Percentiles rank a stretch among this genome's conserved stretches.
phyloP scores from a whole-genome alignment of 352 stramenopile species.

The Globisporangium parvum region DNA sequence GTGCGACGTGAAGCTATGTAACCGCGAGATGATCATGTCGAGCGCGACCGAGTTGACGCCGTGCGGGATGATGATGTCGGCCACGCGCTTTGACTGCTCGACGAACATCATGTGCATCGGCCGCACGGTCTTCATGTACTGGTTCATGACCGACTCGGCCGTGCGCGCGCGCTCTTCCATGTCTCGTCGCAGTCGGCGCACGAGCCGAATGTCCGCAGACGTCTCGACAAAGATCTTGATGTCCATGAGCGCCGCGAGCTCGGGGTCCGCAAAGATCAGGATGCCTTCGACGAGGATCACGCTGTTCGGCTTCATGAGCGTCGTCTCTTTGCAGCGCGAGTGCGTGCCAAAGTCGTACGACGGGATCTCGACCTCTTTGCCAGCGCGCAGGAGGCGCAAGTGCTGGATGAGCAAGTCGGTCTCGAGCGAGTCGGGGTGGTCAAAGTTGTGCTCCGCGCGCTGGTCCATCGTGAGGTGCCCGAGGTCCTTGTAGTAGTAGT shows the following conservation, averaged over 20 bases:
- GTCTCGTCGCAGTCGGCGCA: slow-evolving; percentile 91
- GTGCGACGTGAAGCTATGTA: slow-evolving; percentile 70
- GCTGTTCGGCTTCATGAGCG: slow-evolving; percentile 79
- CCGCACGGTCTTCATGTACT: slow-evolving; percentile 97
- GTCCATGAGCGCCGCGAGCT: slow-evolving; percentile 91
- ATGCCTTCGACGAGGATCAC: slow-evolving; percentile 97
- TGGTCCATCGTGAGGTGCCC: slow-evolving; percentile 84
- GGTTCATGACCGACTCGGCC: slow-evolving; percentile 92
- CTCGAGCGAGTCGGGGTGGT: slow-evolving; percentile 96
- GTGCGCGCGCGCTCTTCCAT: slow-evolving; percentile 92
- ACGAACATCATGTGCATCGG: slow-evolving; percentile 99
- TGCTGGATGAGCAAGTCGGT: slow-evolving; percentile 93
- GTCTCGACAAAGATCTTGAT: slow-evolving; percentile 98
- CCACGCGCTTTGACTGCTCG: slow-evolving; percentile 93
- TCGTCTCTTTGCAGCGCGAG: slow-evolving; percentile 72
- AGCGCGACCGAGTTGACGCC: slow-evolving; percentile 91
- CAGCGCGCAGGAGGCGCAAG: slow-evolving; percentile 78
- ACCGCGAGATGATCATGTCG: slow-evolving; percentile 90
- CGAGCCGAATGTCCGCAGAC: slow-evolving; percentile 91
- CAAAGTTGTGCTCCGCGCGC: slow-evolving; percentile 93
- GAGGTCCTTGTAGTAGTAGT: slow-evolving; percentile 97
- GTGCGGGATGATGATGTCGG: slow-evolving; percentile 94
- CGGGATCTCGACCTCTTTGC: slow-evolving; percentile 88
- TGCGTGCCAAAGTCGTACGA: slow-evolving; percentile 96
- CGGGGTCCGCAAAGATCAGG: slow-evolving; percentile 91